Percentiles rank a stretch among this genome's conserved stretches.
phyloP scores from a whole-genome alignment of 2,329 filamentous ascomycete species.

The Trichoderma citrinoviride region DNA sequence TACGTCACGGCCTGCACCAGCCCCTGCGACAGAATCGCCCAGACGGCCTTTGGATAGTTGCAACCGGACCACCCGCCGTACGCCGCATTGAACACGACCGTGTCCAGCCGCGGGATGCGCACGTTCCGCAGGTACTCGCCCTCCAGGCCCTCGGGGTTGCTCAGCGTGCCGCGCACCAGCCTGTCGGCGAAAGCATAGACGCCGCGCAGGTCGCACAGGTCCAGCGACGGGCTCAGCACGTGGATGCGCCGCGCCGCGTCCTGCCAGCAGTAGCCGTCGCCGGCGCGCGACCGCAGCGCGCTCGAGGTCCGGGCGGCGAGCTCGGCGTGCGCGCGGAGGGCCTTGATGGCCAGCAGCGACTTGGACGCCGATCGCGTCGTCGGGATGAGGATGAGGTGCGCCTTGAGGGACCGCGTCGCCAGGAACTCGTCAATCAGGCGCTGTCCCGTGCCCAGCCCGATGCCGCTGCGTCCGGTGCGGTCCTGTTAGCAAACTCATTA shows the following conservation, averaged over 20 bases:
- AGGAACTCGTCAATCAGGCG: constrained; percentile 91
- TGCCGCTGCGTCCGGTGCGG: constrained; percentile 58
- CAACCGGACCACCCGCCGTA: constrained; percentile 84
- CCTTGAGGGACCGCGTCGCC: constrained; percentile 58
- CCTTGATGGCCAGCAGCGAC: constrained; percentile 65
- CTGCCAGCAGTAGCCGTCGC: constrained; percentile 32
- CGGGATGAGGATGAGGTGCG: constrained; percentile 75
- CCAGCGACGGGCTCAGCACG: constrained; percentile 56
- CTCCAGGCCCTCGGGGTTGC: constrained; percentile 43
- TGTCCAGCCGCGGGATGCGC: constrained; percentile 69
- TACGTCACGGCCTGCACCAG: constrained; percentile 68
- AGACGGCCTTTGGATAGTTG: constrained; percentile 61
- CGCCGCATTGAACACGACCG: constrained; percentile 81
- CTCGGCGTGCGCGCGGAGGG: constrained; percentile 59
- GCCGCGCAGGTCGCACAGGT: constrained; percentile 57
- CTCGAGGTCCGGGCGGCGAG: constrained; percentile 41
- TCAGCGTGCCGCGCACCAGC: constrained; percentile 45
- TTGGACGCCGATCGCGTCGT: constrained; percentile 78
- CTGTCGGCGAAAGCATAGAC: constrained; percentile 49
- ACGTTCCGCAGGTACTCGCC: constrained; percentile 43
- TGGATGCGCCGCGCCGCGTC: constrained; percentile 53
- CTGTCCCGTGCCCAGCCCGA: constrained; percentile 79
- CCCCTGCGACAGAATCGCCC: constrained; percentile 55
- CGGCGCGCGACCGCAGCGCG: constrained; percentile 39
- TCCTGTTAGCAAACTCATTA: constrained; percentile 12